Base-by-base conservation (phyloP, 2,329 filamentous ascomycete species). In the Arthrobotrys sinensis region DNA sequence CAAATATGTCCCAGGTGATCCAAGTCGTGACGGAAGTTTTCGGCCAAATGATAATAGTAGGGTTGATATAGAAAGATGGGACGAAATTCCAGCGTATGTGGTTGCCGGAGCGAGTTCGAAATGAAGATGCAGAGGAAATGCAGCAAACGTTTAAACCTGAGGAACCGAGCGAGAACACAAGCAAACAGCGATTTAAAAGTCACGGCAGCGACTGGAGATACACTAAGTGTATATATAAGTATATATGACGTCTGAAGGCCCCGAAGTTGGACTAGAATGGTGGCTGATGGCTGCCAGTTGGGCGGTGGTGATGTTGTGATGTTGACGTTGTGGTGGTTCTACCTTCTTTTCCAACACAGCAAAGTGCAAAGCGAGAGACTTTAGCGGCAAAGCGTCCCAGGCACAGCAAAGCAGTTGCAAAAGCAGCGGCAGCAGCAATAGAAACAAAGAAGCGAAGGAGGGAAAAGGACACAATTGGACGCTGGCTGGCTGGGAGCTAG, bases 11-110 rank as follows among this genome's bases (percentile, higher is more conserved):
- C 24, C 48, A 65, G 43, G 60, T 40, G 57, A 55, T 38, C 71
- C 64, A 57, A 55, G 57, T 62, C 48, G 69, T 40, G 12, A 43
- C 69, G 69, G 69, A 72, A 55, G 69, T 24, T 72, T 72, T 72
- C 68, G 55, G 28, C 11, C 21, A 12, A 48, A 50, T 34, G 38
- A 46, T 40, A 48, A 50, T 40, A 40, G 19, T 3, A 28, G 52
- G 52, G 46, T 48, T 40, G 67, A 36, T 64, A 21, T 40, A 34
- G 46, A 57, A 28, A 76, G 63, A 76, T 76, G 72, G 72, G 72
- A 76, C 24, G 72, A 76, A 76, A 76, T 65, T 65, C 45, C 14
- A 52, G 24, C 24, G 53, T 36, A 21, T 46, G 55, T 38, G 57
- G 55, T 64, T 68, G 46, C 34, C 45, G 36, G 40, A n/a, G 63